phyloP scores from a whole-genome alignment of 441 rosid species.

The Breynia disticha region DNA sequence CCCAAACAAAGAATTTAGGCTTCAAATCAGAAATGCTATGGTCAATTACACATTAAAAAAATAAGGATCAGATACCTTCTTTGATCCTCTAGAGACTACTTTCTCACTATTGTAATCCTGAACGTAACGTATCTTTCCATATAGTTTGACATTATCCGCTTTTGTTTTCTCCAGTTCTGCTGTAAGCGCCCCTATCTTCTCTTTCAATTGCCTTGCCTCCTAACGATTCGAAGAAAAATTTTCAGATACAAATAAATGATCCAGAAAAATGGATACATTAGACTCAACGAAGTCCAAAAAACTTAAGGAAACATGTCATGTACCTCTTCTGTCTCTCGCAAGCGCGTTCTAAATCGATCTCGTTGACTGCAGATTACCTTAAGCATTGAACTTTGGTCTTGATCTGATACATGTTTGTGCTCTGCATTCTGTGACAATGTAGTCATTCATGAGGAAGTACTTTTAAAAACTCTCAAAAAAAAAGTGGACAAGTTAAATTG shows the following conservation, averaged over 20 bases:
- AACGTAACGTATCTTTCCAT: constrained; percentile 93
- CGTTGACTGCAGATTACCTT: constrained; percentile 96
- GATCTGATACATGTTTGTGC: constrained; percentile 70
- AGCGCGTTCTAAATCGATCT: constrained; percentile 80
- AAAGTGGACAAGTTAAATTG: background rate
- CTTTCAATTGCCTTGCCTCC: constrained; percentile 92
- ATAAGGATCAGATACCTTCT: constrained; percentile 40
- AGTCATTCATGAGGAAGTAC: constrained; percentile 1
- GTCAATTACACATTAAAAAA: no score
- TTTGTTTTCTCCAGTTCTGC: constrained; percentile 81
- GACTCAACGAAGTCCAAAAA: background rate
- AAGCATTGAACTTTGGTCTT: constrained; percentile 96
- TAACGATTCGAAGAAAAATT: constrained; percentile 15
- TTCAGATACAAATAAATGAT: constrained; percentile 3
- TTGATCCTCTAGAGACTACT: constrained; percentile 89
- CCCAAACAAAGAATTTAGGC: background rate
- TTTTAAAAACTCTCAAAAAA: background rate
- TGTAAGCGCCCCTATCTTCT: constrained; percentile 66
- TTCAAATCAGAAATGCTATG: no score
- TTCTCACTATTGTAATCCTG: constrained; percentile 91
- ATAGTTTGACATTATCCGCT: constrained; percentile 92
- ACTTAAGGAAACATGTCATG: constrained; percentile 3
- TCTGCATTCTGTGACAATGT: constrained; percentile 46
- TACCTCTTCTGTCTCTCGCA: constrained; percentile 95
- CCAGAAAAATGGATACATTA: constrained; percentile 3